Evolutionary conservation across 2,329 filamentous ascomycete genomes (phyloP), one percentile per base, ranked within the genome.

Genomic region (Alternaria tenuissima): DNA sequence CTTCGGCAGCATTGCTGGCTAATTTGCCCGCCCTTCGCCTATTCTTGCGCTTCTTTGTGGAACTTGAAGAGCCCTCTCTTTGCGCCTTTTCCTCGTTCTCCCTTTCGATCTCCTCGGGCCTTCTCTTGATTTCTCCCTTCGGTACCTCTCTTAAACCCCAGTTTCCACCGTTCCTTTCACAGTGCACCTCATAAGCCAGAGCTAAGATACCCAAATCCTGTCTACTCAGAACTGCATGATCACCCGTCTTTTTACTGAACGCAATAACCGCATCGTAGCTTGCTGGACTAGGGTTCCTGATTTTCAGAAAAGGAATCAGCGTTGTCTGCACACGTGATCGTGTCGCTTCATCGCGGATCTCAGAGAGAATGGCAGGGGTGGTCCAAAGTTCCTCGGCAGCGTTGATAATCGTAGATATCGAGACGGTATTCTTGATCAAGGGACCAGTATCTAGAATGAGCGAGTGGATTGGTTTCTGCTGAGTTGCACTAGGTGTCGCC

Each of bases 141-240:
- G 94, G 94, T 3, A 87, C 85, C 59, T 86, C 91, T 63, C 94
- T 85, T 77, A 97, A 74, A 61, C 94, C 87, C 91, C 92, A 96
- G 76, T 96, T 89, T 2, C 94, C 94, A n/a, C 89, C 88, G 76
- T 96, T 96, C 59, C 89, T 84, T 82, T 98, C 94, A 71, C 92
- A 91, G 72, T 98, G 94, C n/a, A 98, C 77, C 77, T 99, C 95
- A 77, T 98, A 98, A 1, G 93, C 91, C 57, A 99, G 82, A 8
- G 94, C 95, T 73, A 98, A 83, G 41, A 99, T 86, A 68, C 96
- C 91, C 62, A 98, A 83, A 88, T 99, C 95, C 1, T 93, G 91
- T 74, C 86, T 88, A 80, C 94, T 97, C 59, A 99, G 82, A 1
- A 97, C 94, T 11, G 91, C 87, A 63, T 94, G 85, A 78, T 99